Base-by-base conservation (phyloP, 2,329 filamentous ascomycete genomes). In the Calonectria pteridis region DNA sequence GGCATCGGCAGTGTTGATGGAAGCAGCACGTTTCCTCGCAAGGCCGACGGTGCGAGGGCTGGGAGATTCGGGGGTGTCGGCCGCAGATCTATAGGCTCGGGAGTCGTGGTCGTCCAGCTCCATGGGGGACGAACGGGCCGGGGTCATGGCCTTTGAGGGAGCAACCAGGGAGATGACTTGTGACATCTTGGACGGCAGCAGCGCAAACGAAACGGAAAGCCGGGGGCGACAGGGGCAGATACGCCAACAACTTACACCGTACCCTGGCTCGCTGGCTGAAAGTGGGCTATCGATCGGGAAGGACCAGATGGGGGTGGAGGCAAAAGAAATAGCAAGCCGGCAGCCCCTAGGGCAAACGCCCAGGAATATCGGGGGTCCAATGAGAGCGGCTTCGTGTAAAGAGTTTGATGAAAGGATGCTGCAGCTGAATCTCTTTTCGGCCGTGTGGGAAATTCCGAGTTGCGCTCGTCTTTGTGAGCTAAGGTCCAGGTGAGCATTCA, bases 1-100 rank as follows among this genome's bases (percentile, higher is more conserved):
- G n/a, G 85, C 85, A 72, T 88, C 86, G 26, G 84, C 84, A 49
- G 85, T 84, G 75, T 86, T 85, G 79, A 88, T 86, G 65, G 87
- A 86, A 55, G 86, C 85, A 49, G 87, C 83, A 73, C 88, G 85
- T 79, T 89, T 89, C 77, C 84, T 82, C 55, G 77, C 75, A 43
- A 81, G 51, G n/a, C 72, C 68, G 62, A 67, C 55, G 59, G 79
- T 75, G 68, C 76, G 78, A 79, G 76, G 78, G 63, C 77, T 79
- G 18, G 79, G 79, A 59, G 79, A 80, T 53, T 81, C 77, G 43
- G 78, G 76, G 64, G 77, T 79, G 55, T 75, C 71, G 40, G 77
- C 67, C 53, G 77, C 58, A 46, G 70, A 29, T 76, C 72, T 72
- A 77, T 75, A 77, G 73, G 68, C 76, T 51, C 74, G 69, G 40